phyloP scores from a whole-genome alignment of 345 rosid species.

The Rhodomyrtus tomentosa region DNA sequence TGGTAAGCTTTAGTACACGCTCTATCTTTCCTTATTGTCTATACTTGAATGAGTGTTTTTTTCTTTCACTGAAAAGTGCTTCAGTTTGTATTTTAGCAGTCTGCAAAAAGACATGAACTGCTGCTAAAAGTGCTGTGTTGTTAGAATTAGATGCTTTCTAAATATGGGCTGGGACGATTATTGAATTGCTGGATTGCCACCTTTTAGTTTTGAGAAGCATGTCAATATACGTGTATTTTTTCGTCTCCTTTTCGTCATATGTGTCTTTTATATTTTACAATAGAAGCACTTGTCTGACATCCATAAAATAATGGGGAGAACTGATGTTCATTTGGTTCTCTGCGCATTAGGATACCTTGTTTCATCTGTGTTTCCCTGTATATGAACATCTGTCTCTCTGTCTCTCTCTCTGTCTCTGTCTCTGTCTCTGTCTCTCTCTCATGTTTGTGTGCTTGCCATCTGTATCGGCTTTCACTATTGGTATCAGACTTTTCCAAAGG shows the following conservation, averaged over 20 bases:
- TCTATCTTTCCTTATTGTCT: neutral
- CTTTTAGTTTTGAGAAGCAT: neutral
- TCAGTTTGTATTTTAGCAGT: neutral
- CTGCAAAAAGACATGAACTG: neutral
- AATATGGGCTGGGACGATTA: neutral
- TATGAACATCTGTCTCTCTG: neutral
- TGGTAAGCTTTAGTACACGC: conserved; percentile 49
- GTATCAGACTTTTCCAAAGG: neutral
- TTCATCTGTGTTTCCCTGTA: neutral
- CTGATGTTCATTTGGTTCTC: neutral
- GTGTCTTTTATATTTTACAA: neutral
- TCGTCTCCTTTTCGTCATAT: neutral
- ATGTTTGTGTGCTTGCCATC: neutral
- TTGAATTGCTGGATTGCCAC: neutral
- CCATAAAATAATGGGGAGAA: neutral
- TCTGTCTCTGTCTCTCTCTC: neutral
- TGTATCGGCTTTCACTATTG: neutral
- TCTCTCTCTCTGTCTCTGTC: too few species aligned
- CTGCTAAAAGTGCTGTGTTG: neutral
- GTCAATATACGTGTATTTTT: neutral
- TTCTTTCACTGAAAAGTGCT: neutral
- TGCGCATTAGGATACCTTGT: neutral
- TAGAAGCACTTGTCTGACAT: neutral
- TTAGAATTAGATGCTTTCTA: neutral
- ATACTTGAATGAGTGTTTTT: neutral